Conservation (phyloP, 2,329 filamentous ascomycete species). For the Scleromitrula shiraiana region DNA sequence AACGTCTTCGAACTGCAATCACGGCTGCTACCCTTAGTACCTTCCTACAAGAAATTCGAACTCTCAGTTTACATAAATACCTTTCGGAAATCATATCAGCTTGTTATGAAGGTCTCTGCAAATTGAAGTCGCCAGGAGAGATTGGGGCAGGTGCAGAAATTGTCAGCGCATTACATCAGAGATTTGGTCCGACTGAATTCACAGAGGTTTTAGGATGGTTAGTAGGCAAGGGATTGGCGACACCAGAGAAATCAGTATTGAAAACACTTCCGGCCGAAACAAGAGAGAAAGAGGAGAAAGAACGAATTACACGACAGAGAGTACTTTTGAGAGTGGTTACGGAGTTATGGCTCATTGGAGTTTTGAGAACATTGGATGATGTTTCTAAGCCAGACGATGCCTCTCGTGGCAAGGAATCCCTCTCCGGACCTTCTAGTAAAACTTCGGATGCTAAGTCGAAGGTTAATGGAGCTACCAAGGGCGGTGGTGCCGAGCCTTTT, state of each 20-base stretch:
- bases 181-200: constrained; percentile 84
- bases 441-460: constrained; percentile 51
- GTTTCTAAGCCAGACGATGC: constrained; percentile 54
- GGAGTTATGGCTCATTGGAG: constrained; percentile 89
- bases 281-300: constrained; percentile 92
- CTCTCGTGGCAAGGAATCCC: constrained; percentile 41
- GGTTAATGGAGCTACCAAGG: constrained; percentile 45
- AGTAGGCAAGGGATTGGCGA: constrained; percentile 81
- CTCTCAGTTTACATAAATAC: constrained; percentile 90
- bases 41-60: constrained; percentile 83
- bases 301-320: constrained; percentile 78
- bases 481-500: constrained; percentile 76
- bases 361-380: constrained; percentile 71
- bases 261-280: constrained; percentile 74
- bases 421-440: constrained; percentile 47
- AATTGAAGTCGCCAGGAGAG: constrained; percentile 84
- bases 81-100: constrained; percentile 94
- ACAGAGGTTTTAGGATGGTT: constrained; percentile 90
- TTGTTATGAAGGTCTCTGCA: constrained; percentile 89
- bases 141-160: constrained; percentile 88
- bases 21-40: constrained; percentile 70
- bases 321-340: constrained; percentile 83
- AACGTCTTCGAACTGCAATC: constrained; percentile 84
- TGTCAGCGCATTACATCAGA: constrained; percentile 88
- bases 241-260: constrained; percentile 75